A percentile compares a stretch with the other conserved stretches of the same genome.
phyloP scores from a whole-genome alignment of 371 early-diverging fungal genomes.

The Mortierella sp. region DNA sequence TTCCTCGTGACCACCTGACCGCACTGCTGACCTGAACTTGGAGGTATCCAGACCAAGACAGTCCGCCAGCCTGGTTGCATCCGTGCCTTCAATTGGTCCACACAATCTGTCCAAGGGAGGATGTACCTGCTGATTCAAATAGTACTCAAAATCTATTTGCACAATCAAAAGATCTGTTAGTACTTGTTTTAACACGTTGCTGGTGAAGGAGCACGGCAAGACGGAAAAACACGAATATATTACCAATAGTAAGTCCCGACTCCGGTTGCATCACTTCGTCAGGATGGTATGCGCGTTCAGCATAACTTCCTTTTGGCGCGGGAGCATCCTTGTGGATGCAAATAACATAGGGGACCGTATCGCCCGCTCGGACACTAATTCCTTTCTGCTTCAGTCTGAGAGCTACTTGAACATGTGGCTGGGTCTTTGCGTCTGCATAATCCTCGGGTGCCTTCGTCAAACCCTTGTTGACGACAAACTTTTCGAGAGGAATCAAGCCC shows the following conservation, averaged over 20 bases:
- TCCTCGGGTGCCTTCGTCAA: conserved; percentile 94
- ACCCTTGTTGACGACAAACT: conserved; percentile 95
- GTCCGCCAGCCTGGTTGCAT: conserved; percentile 82
- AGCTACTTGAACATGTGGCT: conserved; percentile 98
- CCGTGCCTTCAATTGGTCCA: conserved; percentile 91
- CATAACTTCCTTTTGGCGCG: conserved; percentile 63
- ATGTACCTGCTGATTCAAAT: conserved; percentile 95
- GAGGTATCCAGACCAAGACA: conserved; percentile 88
- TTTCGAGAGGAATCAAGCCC: conserved; percentile 79
- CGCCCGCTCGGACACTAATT: conserved; percentile 81
- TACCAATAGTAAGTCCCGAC: conserved; percentile 69
- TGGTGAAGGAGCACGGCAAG: conserved; percentile 64
- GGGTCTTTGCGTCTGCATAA: conserved; percentile 90
- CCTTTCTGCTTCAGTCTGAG: conserved; percentile 83
- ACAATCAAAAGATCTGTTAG: neutral
- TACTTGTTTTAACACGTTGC: too few relatives aligned
- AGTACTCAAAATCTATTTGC: conserved; percentile 93
- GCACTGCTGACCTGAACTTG: conserved; percentile 64
- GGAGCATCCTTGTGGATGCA: conserved; percentile 72
- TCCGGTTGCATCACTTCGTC: conserved; percentile 80
- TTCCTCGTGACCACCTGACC: conserved; percentile 54
- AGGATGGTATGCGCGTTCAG: conserved; percentile 90
- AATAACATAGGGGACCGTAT: conserved; percentile 97
- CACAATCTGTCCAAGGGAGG: conserved; percentile 95
- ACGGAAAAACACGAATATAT: neutral